A percentile compares a stretch with the other conserved stretches of the same genome.
These are phyloP conservation scores for Puccinia horiana DNA, from an alignment of 1,284 basidiomycete genomes.

Conservation along the genomic window DNA sequence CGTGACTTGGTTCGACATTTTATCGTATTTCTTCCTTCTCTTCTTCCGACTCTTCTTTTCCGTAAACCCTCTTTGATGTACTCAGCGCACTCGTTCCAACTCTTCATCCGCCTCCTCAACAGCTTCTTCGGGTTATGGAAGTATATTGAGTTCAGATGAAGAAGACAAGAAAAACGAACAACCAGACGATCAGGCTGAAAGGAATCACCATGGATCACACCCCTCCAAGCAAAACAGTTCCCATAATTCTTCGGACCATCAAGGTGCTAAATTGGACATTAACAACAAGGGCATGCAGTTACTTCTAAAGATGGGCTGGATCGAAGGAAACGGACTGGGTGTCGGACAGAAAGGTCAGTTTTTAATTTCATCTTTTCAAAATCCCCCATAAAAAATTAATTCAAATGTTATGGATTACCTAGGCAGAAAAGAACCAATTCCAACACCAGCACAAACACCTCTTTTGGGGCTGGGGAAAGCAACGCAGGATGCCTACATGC, in stretches of 20 bases:
- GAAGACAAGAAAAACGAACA: not conserved
- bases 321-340: conserved; percentile 42
- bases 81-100: conserved; percentile 7
- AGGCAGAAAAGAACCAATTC: conserved; percentile 48
- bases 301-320: conserved; percentile 49
- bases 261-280: conserved; percentile 35
- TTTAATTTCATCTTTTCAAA: not conserved
- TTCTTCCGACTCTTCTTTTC: not conserved
- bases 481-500: conserved; percentile 48
- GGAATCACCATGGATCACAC: not conserved
- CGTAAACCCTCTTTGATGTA: not conserved
- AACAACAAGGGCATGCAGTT: conserved; percentile 48
- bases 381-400: not conserved
- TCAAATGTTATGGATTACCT: not conserved
- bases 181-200: not conserved
- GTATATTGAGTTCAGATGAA: conserved; percentile 38
- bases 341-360: conserved; percentile 26
- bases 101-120: conserved; percentile 24
- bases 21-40: conserved; percentile 6
- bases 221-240: not conserved
- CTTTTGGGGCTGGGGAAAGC: conserved; percentile 45
- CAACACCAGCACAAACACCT: conserved; percentile 46
- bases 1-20: conserved; percentile 36
- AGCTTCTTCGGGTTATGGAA: conserved; percentile 47
- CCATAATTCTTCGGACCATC: not conserved